Evolutionary conservation across 2,329 filamentous ascomycete species (phyloP), one percentile per base, ranked within the genome.

Genomic region (Calonectria hawksworthii): DNA sequence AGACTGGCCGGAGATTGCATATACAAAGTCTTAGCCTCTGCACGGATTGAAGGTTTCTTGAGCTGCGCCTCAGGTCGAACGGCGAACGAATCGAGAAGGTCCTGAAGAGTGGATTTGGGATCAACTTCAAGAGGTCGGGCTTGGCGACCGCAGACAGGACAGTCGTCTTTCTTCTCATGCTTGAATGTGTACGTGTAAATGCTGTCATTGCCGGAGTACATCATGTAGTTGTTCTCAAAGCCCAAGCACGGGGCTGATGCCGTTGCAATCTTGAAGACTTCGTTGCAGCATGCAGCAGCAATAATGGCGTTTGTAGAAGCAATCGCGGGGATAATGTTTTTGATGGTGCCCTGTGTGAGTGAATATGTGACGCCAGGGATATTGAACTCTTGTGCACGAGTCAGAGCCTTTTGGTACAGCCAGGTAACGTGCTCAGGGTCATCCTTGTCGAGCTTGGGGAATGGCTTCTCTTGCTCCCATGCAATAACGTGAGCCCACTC

Each of bases 401-500:
- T 86, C 21, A 96, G 90, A 0, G 97, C 96, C 82, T 96, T 96
- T 76, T 95, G 90, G 85, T 95, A 99, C 5, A 99, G 90, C 97
- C 97, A 99, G n/a, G 93, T 94, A 82, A 99, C 97, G 85, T 99
- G 97, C 83, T 98, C 95, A 51, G 98, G 95, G 81, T 99, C 95
- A 84, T 99, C 98, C 80, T 95, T 98, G 86, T 99, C 97, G 63
- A 99, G 93, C 44, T 91, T 90, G 23, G 96, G 93, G 78, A 96
- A 98, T 76, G 94, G 94, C 83, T 94, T 93, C 82, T 95, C 92
- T 79, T 94, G 91, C 76, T 98, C 96, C 97, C 97, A 99, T 51
- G 97, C 97, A 76, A 99, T 98, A 82, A 99, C 94, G 84, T 99
- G 96, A 0, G 97, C 98, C 97, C 97, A 99, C 86, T 99, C 97